These are phyloP conservation scores for Mucor mucedo DNA, from an alignment of 371 early-diverging fungal species.

Conservation along the genomic window DNA sequence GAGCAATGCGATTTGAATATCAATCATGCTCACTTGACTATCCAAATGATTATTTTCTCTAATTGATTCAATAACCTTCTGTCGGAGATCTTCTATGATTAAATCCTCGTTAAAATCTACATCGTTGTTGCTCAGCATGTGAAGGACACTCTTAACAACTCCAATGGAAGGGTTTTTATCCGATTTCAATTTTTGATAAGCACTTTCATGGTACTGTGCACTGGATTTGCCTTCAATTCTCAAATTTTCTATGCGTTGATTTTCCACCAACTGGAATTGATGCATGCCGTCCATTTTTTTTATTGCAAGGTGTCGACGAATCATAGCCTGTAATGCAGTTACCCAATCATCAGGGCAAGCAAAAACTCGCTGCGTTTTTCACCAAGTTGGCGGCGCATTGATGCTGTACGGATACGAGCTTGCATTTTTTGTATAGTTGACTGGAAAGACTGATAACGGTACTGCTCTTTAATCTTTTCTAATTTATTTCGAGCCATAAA, in stretches of 20 bases:
- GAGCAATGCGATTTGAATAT: conserved; percentile 96
- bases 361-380: conserved; percentile 23
- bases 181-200: conserved; percentile 34
- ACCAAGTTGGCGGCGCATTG: conserved; percentile 19
- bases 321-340: conserved; percentile 25
- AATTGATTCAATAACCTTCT: conserved; percentile 85
- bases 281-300: conserved; percentile 7
- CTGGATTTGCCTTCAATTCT: conserved; percentile 11
- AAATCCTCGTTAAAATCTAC: conserved; percentile 93
- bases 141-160: conserved; percentile 86
- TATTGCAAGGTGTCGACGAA: conserved; percentile 19
- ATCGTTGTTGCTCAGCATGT: conserved; percentile 90
- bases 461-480: conserved; percentile 29
- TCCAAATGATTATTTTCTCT: conserved; percentile 91
- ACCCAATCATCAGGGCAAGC: conserved; percentile 28
- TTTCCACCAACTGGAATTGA: conserved; percentile 6
- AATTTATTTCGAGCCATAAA: conserved; percentile 24
- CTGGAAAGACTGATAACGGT: conserved; percentile 21
- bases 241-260: not conserved
- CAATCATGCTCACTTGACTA: conserved; percentile 85
- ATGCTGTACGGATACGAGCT: conserved; percentile 14
- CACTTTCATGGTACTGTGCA: conserved; percentile 21
- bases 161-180: conserved; percentile 82
- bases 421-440: conserved; percentile 18
- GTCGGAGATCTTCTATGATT: conserved; percentile 86